Conservation (phyloP, 192 early-diverging fungal species). For the Coemansia sp. region DNA sequence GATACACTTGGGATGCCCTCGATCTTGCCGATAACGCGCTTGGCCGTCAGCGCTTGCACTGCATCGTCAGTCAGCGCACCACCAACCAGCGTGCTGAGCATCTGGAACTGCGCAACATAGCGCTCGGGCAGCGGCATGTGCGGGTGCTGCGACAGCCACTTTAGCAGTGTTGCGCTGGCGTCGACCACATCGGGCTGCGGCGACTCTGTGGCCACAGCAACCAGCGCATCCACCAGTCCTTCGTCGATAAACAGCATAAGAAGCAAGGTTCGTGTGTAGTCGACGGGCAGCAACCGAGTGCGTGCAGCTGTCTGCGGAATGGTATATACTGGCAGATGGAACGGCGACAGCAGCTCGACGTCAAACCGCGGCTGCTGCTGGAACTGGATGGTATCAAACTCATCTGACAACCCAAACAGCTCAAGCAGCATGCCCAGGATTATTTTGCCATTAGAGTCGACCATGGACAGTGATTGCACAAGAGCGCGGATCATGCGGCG, state of each 20-base stretch:
- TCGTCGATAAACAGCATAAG: conserved; percentile 55
- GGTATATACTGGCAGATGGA: conserved; percentile 35
- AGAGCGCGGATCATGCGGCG: conserved; percentile 34
- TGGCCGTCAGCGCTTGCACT: conserved; percentile 17
- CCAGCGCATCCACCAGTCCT: conserved; percentile 52
- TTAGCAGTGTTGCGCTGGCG: conserved; percentile 49
- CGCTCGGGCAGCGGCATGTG: conserved; percentile 47
- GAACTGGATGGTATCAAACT: conserved; percentile 52
- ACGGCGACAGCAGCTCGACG: conserved; percentile 44
- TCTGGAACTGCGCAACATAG: conserved; percentile 42
- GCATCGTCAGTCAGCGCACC: conserved; percentile 21
- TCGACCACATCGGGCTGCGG: conserved; percentile 41
- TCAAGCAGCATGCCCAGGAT: conserved; percentile 55
- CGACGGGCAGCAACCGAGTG: conserved; percentile 41
- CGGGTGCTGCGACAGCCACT: conserved; percentile 54
- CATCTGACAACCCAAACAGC: conserved; percentile 52
- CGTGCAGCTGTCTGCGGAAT: conserved; percentile 37
- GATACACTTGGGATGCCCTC: conserved; percentile 51
- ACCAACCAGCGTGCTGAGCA: conserved; percentile 34
- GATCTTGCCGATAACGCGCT: conserved; percentile 40
- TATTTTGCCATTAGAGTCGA: conserved; percentile 40
- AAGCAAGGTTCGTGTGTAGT: conserved; percentile 52
- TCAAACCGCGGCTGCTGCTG: conserved; percentile 54
- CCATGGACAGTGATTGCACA: conserved; percentile 39
- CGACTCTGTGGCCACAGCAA: conserved; percentile 31